Percentiles rank a stretch among this genome's conserved stretches.
phyloP scores from a whole-genome alignment of 2,329 filamentous ascomycete genomes.

The Aspergillus cejpii region DNA sequence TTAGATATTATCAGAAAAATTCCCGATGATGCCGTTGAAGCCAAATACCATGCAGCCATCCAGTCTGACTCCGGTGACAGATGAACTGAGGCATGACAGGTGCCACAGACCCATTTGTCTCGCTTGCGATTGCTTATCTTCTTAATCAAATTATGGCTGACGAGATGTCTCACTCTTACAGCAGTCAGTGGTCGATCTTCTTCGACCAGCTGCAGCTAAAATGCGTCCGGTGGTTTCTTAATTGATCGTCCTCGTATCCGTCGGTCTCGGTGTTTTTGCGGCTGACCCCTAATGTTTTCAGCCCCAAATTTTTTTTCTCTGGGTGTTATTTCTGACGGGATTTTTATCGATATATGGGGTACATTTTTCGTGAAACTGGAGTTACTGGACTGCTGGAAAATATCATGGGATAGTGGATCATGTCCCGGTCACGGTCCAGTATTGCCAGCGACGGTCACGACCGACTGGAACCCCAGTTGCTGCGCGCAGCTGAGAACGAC shows the following conservation, averaged over 20 bases:
- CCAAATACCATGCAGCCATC: no score
- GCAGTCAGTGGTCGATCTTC: neutral
- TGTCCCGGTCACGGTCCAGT: constrained; percentile 29
- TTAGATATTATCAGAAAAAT: no score
- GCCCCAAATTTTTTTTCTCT: constrained; percentile 5
- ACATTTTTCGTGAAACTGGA: no score
- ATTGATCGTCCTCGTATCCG: constrained; percentile 8
- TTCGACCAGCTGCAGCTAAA: constrained; percentile 4
- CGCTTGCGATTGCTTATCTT: neutral
- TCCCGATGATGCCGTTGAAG: no score
- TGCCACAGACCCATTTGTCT: neutral
- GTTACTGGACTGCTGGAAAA: no score
- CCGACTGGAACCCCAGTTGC: constrained; percentile 39
- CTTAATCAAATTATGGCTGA: neutral
- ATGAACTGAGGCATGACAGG: no score
- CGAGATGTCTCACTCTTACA: neutral
- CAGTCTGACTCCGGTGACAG: no score
- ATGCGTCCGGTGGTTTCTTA: constrained; percentile 5
- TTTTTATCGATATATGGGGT: no score
- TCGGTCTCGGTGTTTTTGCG: no score
- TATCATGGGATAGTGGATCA: constrained; percentile 11
- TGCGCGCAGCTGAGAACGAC: constrained; percentile 37
- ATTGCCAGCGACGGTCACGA: constrained; percentile 33
- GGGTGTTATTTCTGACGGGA: no score
- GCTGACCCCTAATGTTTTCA: constrained; percentile 6